A percentile compares a stretch with the other conserved stretches of the same genome.
Conservation (phyloP, 306 rosid genomes). For the Ziziphus jujuba region DNA sequence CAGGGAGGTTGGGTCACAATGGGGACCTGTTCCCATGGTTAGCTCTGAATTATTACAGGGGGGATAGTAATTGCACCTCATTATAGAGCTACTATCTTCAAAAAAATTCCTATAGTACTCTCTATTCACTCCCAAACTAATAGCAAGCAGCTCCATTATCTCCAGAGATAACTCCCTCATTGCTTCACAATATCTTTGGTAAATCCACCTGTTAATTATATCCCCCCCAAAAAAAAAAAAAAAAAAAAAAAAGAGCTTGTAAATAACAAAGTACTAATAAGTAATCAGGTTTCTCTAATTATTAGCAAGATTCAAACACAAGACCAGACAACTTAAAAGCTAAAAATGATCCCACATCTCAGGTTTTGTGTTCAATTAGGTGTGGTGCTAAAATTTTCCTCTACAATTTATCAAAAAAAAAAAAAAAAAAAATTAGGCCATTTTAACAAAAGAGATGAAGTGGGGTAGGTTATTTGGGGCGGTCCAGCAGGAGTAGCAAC, state of each 20-base stretch:
- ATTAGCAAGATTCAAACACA: too few species aligned
- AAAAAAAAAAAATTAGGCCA: neutral
- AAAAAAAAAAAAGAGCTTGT: too few species aligned
- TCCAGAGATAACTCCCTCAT: slow-evolving; percentile 43
- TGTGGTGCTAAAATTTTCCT: too few species aligned
- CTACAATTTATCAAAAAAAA: neutral
- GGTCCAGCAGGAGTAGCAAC: neutral
- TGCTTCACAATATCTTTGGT: slow-evolving; percentile 68
- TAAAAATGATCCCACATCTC: too few species aligned
- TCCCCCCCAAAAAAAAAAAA: too few species aligned
- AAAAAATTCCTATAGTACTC: slow-evolving; percentile 44
- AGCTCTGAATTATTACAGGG: slow-evolving; percentile 52
- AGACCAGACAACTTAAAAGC: too few species aligned
- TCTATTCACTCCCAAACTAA: slow-evolving; percentile 65
- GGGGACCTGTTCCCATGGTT: slow-evolving; percentile 82
- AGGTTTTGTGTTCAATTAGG: too few species aligned
- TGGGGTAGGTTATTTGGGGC: too few species aligned
- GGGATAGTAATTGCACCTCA: slow-evolving; percentile 82
- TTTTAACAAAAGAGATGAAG: too few species aligned
- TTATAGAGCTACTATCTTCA: slow-evolving; percentile 66
- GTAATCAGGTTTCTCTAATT: too few species aligned
- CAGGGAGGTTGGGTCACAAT: slow-evolving; percentile 74
- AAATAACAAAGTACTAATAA: neutral
- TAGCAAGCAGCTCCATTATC: slow-evolving; percentile 66
- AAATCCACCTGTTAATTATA: slow-evolving; percentile 43